Base-by-base conservation (phyloP, 768 basidiomycete species). In the Tubosaeta brunneosetosa region DNA sequence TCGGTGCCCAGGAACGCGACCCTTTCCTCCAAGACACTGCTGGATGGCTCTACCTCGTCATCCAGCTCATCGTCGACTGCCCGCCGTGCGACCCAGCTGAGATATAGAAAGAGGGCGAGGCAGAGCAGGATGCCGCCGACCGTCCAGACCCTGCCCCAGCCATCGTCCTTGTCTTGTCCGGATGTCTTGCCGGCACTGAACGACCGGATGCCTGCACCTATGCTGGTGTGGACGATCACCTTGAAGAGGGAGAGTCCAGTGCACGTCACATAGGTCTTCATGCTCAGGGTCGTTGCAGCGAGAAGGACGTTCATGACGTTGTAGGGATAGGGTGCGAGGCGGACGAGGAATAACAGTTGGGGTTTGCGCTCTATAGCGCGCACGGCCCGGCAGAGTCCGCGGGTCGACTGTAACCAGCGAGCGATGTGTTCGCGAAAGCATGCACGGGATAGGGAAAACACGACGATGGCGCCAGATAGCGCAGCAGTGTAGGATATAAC, bases 261-360 rank as follows among this genome's bases (percentile, higher is more conserved):
- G 75, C 88, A 86, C 46, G 81, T 65, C 37, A 83, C 81, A 74
- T 92, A 93, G 25, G 88, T 91, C 57, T 77, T 77, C 57, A 94
- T 76, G 5, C 85, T 85, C 59, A 94, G 82, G 6, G 86, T 83
- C 31, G 88, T 84, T 3, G 91, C 89, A 8, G 94, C 92, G 44
- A 97, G 80, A 44, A 97, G 83, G 64, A 88, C 90, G 74, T 95
- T 97, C 84, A 95, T 91, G 63, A 95, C 88, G 72, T 95, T 95
- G 74, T 88, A 91, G 0, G 88, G 90, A 66, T 92, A 91, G 4
- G 91, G 91, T n/a, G 89, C 92, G 50, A 94, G 77, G 46, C 94
- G 87, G 60, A 97, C 90, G 55, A 95, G 82, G 74, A 95, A 92
- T 17, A 97, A 82, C 5, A 97, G 78, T 62, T 85, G 85, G 1